Conservation (phyloP, 169 alveolate genomes). For the Plasmodium vinckei region DNA sequence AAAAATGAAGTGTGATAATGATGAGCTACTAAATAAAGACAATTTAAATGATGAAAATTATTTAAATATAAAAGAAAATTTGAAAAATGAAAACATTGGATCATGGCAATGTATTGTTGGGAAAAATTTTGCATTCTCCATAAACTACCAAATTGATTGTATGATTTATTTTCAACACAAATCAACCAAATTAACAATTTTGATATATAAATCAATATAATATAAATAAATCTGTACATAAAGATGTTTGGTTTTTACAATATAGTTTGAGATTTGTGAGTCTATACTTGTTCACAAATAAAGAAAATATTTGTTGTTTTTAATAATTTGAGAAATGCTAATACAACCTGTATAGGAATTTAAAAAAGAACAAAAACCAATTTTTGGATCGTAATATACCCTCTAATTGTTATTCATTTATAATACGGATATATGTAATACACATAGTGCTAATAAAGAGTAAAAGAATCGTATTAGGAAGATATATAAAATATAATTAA, state of each 20-base stretch:
- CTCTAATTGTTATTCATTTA: no score
- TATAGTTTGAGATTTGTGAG: no score
- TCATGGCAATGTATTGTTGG: conserved; percentile 78
- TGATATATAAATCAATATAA: conserved; percentile 45
- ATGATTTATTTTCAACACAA: conserved; percentile 67
- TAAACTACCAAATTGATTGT: conserved; percentile 62
- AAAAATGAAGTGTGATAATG: conserved; percentile 72
- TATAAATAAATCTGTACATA: background rate
- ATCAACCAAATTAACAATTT: conserved; percentile 43
- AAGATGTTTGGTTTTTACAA: background rate
- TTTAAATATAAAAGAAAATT: conserved; percentile 30
- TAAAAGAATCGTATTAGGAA: no score
- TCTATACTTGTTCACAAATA: no score
- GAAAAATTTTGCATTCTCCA: conserved; percentile 70
- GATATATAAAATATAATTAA: no score
- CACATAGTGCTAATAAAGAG: no score
- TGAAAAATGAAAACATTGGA: conserved; percentile 67
- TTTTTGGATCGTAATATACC: no score
- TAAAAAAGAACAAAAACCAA: no score
- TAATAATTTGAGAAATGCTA: no score
- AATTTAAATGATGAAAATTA: conserved; percentile 35
- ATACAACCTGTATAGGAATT: no score
- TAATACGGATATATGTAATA: no score
- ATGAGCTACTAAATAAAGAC: conserved; percentile 62
- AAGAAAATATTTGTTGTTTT: no score